These are phyloP conservation scores for Daldinia childiae DNA, from an alignment of 495 filamentous ascomycete species.

Conservation along the genomic window DNA sequence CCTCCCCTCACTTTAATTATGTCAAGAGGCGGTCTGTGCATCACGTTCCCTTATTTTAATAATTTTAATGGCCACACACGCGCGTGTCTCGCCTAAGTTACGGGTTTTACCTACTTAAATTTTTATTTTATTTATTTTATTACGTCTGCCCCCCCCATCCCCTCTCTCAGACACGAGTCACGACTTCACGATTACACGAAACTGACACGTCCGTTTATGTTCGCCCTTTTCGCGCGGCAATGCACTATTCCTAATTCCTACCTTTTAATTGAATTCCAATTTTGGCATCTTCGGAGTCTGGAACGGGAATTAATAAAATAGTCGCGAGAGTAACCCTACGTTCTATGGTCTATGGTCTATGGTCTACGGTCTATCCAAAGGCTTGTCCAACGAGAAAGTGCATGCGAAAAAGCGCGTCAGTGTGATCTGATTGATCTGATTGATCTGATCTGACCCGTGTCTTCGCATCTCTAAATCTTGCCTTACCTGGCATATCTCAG, in stretches of 20 bases:
- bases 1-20: conserved; percentile 35
- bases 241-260: conserved; percentile 51
- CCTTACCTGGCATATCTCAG: neutral
- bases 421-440: conserved; percentile 53
- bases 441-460: conserved; percentile 4
- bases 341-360: too few relatives aligned
- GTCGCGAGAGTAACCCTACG: conserved; percentile 45
- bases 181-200: conserved; percentile 48
- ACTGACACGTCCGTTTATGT: conserved; percentile 47
- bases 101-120: neutral
- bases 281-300: conserved; percentile 43
- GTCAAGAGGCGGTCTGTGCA: conserved; percentile 31
- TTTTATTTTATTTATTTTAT: conserved; percentile 7
- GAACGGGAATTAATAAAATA: conserved; percentile 50
- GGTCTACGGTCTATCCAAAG: neutral
- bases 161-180: conserved; percentile 31
- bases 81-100: conserved; percentile 37
- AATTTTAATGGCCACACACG: neutral
- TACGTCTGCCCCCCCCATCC: conserved; percentile 9
- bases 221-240: conserved; percentile 38
- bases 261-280: conserved; percentile 50
- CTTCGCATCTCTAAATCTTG: neutral
- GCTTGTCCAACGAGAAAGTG: conserved; percentile 12
- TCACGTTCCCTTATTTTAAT: conserved; percentile 7
- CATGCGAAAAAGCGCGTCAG: conserved; percentile 54